A percentile compares a stretch with the other conserved stretches of the same genome.
phyloP scores from a whole-genome alignment of 2,329 filamentous ascomycete species.

The Botrytis tulipae region DNA sequence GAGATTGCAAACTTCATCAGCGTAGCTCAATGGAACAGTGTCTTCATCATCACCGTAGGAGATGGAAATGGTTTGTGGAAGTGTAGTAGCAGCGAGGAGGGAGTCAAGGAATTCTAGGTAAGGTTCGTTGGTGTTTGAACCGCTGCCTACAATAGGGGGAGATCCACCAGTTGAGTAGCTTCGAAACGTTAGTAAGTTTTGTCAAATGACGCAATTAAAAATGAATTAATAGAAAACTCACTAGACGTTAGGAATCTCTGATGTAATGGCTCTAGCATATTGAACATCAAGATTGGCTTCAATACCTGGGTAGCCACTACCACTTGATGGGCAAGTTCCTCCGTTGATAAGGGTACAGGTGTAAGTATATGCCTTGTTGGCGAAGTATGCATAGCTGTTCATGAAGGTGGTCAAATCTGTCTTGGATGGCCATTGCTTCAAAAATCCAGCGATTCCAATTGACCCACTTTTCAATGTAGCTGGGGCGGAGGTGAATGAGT shows the following conservation, averaged over 20 bases:
- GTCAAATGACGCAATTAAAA: no score
- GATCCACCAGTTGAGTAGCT: slow-evolving; percentile 56
- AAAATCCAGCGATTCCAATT: slow-evolving; percentile 36
- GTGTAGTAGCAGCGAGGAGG: slow-evolving; percentile 50
- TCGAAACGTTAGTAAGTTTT: background rate
- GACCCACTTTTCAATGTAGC: slow-evolving; percentile 27
- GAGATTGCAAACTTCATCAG: slow-evolving; percentile 50
- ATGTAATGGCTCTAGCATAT: slow-evolving; percentile 54
- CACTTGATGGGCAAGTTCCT: slow-evolving; percentile 37
- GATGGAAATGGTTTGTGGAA: slow-evolving; percentile 60
- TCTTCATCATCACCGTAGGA: slow-evolving; percentile 56
- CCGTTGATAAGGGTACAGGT: slow-evolving; percentile 33
- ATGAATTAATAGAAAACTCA: background rate
- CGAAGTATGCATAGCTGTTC: slow-evolving; percentile 31
- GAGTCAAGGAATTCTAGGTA: slow-evolving; percentile 63
- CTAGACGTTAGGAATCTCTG: slow-evolving; percentile 52
- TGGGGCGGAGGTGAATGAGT: slow-evolving; percentile 30
- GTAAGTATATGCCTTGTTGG: slow-evolving; percentile 39
- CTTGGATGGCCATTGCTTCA: slow-evolving; percentile 34
- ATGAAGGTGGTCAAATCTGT: slow-evolving; percentile 35
- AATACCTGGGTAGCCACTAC: slow-evolving; percentile 23
- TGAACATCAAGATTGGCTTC: slow-evolving; percentile 63
- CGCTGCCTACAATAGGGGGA: slow-evolving; percentile 47
- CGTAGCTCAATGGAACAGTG: slow-evolving; percentile 53
- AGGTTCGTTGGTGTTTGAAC: slow-evolving; percentile 62